Percentiles rank a stretch among this genome's conserved stretches.
Conservation (phyloP, 441 rosid genomes). For the Euphorbia schlechtendalii region DNA sequence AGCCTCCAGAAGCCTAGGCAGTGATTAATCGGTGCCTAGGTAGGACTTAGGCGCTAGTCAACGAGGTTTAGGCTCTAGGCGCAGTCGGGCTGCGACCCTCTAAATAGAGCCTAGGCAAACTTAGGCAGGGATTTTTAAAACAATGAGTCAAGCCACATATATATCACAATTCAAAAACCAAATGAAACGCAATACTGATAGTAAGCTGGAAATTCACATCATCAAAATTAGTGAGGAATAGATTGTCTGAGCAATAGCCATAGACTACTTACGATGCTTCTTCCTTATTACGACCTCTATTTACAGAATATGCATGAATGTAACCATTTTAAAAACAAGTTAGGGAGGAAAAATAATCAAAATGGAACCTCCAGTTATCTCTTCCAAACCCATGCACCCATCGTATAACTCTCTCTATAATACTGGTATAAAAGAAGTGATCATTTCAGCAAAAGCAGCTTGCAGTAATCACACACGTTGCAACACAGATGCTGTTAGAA, state of each 20-base stretch:
- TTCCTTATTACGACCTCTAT: not conserved
- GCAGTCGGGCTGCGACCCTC: too few relatives aligned
- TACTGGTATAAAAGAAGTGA: not conserved
- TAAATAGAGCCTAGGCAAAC: too few relatives aligned
- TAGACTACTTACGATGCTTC: not conserved
- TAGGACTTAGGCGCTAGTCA: too few relatives aligned
- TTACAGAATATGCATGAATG: not conserved
- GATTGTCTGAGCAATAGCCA: not conserved
- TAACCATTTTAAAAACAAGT: slow-evolving; percentile 3
- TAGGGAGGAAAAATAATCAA: not conserved
- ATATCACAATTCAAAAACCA: not conserved
- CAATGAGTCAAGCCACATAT: too few relatives aligned
- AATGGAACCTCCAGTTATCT: not conserved
- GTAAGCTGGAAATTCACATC: slow-evolving; percentile 3
- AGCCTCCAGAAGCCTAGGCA: too few relatives aligned
- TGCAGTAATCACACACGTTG: not conserved
- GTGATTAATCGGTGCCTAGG: too few relatives aligned
- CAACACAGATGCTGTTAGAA: not conserved
- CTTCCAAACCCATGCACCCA: not conserved
- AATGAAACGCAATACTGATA: not conserved
- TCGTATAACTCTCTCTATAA: not conserved
- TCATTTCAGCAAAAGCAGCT: not conserved
- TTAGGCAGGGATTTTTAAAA: too few relatives aligned
- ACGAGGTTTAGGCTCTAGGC: too few relatives aligned
- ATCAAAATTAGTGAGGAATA: slow-evolving; percentile 1